Percentiles rank a stretch among this genome's conserved stretches.
Conservation (phyloP, 768 basidiomycete species). For the Rhodotorula graminis region DNA sequence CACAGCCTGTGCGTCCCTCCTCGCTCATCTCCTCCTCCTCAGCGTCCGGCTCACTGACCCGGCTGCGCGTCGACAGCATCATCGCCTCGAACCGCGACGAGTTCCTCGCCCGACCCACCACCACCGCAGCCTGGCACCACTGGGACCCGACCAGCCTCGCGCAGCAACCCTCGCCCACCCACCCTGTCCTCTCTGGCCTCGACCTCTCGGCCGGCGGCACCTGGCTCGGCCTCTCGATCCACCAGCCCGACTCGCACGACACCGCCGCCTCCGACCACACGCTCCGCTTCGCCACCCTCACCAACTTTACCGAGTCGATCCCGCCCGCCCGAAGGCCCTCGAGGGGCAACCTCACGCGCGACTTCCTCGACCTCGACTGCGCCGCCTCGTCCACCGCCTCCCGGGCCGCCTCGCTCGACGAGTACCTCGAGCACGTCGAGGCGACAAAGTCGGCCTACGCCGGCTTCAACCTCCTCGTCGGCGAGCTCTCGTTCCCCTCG, state of each 20-base stretch:
- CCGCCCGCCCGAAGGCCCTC: slow-evolving; percentile 17
- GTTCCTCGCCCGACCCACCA: slow-evolving; percentile 46
- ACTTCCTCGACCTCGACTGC: slow-evolving; percentile 39
- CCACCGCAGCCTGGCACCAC: slow-evolving; percentile 44
- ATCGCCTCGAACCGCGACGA: slow-evolving; percentile 49
- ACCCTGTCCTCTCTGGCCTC: slow-evolving; percentile 42
- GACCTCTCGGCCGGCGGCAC: slow-evolving; percentile 47
- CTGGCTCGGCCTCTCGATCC: slow-evolving; percentile 47
- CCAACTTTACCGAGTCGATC: slow-evolving; percentile 42
- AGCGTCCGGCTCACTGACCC: neutral
- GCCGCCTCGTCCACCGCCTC: neutral
- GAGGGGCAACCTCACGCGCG: slow-evolving; percentile 45
- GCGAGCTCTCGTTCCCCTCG: slow-evolving; percentile 32
- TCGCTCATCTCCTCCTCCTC: neutral
- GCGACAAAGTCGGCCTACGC: slow-evolving; percentile 42
- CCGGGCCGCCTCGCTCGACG: slow-evolving; percentile 11
- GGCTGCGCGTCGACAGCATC: slow-evolving; percentile 28
- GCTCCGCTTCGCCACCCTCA: slow-evolving; percentile 37
- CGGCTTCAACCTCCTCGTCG: slow-evolving; percentile 48
- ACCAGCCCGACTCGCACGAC: neutral
- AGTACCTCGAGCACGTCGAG: slow-evolving; percentile 39
- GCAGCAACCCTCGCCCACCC: neutral
- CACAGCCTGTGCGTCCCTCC: slow-evolving; percentile 17
- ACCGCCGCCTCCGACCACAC: neutral
- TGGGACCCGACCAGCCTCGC: slow-evolving; percentile 28